These are phyloP conservation scores for Mycena sanguinolenta DNA, from an alignment of 768 basidiomycete genomes.

Conservation along the genomic window DNA sequence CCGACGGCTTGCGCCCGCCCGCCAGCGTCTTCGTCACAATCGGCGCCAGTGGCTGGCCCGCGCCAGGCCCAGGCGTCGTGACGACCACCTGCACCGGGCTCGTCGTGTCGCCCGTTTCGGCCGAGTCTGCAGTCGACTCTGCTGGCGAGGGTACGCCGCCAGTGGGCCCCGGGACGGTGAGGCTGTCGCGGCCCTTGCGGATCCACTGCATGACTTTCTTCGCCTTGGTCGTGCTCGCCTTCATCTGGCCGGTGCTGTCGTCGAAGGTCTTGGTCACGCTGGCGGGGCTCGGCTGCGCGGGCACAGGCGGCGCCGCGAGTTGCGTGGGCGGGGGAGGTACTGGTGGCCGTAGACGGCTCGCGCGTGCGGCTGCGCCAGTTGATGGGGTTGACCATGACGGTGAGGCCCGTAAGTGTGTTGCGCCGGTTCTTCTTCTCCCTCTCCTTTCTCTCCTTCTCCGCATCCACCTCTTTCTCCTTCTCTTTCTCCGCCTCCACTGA, in stretches of 20 bases:
- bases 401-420: conserved; percentile 74
- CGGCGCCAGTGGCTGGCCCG: conserved; percentile 31
- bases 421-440: conserved; percentile 71
- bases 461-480: conserved; percentile 27
- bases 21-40: conserved; percentile 40
- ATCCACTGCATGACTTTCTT: conserved; percentile 99
- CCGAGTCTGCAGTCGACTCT: conserved; percentile 23
- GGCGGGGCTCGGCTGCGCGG: conserved; percentile 24
- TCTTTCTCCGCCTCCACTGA: conserved; percentile 33
- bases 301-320: conserved; percentile 21
- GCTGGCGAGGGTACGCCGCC: conserved; percentile 17
- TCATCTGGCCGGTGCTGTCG: conserved; percentile 59
- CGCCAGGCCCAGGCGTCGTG: conserved; percentile 45
- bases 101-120: conserved; percentile 28
- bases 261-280: conserved; percentile 35
- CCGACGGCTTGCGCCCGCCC: conserved; percentile 44
- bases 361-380: conserved; percentile 47
- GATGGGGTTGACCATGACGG: conserved; percentile 88
- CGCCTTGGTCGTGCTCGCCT: conserved; percentile 88
- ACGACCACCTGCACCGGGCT: conserved; percentile 56
- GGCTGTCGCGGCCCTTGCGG: conserved; percentile 55
- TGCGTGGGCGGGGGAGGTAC: conserved; percentile 16
- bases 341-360: conserved; percentile 48
- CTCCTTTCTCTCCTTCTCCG: conserved; percentile 37
- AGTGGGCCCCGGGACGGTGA: conserved; percentile 23